A percentile compares a stretch with the other conserved stretches of the same genome.
Evolutionary conservation across 2,329 filamentous ascomycete genomes (phyloP).

Genomic region (Phoma sp.): DNA sequence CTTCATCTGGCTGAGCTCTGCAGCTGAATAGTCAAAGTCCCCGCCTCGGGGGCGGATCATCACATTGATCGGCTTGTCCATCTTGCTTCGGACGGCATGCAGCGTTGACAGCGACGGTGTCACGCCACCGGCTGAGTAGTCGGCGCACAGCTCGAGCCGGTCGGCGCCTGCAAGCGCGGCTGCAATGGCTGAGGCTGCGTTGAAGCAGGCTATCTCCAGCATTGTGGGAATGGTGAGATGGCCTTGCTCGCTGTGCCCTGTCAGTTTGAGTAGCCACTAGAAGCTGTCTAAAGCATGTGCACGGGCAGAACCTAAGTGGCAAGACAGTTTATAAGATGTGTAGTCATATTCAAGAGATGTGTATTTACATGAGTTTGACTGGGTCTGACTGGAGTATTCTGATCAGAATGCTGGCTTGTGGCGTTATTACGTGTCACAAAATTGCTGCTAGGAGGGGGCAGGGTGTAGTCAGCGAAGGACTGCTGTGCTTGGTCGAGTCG

Average conservation of each 20-base stretch:
- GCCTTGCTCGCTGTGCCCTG: no score
- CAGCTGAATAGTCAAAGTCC: conserved; percentile 52
- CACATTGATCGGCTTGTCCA: conserved; percentile 52
- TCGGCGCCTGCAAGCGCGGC: conserved; percentile 54
- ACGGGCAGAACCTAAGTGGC: no score
- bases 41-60: conserved; percentile 61
- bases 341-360: no score
- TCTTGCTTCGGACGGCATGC: conserved; percentile 17
- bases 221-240: conserved; percentile 19
- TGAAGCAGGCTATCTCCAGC: conserved; percentile 60
- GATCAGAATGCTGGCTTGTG: no score
- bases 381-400: no score
- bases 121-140: conserved; percentile 50
- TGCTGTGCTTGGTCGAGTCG: no score
- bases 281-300: no score
- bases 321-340: no score
- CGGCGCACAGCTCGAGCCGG: conserved; percentile 59
- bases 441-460: not conserved
- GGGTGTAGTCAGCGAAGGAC: not conserved
- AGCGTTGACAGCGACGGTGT: conserved; percentile 46
- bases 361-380: no score
- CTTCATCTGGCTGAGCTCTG: conserved; percentile 55
- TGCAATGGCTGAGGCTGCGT: conserved; percentile 48
- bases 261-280: no score
- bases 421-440: no score